Base-by-base conservation (phyloP, 1,284 basidiomycete genomes). In the Inonotus obliquus region DNA sequence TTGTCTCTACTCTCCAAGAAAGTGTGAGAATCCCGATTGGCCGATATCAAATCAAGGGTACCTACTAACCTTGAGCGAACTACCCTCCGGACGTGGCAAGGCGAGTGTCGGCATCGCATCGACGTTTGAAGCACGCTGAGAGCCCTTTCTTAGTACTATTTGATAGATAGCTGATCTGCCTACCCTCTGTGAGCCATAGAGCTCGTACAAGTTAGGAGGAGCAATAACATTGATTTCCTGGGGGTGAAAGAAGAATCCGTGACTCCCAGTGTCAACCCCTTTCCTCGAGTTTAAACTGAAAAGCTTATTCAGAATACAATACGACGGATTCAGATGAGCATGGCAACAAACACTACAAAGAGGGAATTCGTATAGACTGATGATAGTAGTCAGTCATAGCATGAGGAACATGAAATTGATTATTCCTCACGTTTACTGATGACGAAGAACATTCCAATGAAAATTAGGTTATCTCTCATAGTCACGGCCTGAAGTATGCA, bases 331-430 rank as follows among this genome's bases (percentile, higher is more conserved):
- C 11, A n/a, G 14, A n/a, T 13, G 9, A 51, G 17, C 17, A 19
- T n/a, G 19, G 9, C 19, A 3, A 54, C 59, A 9, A n/a, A 60
- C 59, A 60, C 59, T 17, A 51, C 59, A 7, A 60, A 38, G 2
- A 60, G 23, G 39, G 49, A 54, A 38, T 60, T 60, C 23, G 51
- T 27, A 53, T 60, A 60, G 23, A 60, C 59, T 60, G 25, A 7
- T 19, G 25, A 41, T 21, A 13, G 29, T 11, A 44, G 19, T 41
- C 44, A 23, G 25, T 21, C 32, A 1, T 29, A 13, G 14, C 29
- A 21, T 4, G 27, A 21, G 17, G 9, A n/a, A 38, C 7, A 14
- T 6, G 4, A 21, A 35, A 53, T 14, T n/a, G 9, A 17, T 27
- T 35, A 44, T 27, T 9, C 27, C 59, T 45, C 39, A 60, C 59